These are phyloP conservation scores for Laburnicola sp. DNA, from an alignment of 2,329 filamentous ascomycete species.

Conservation along the genomic window DNA sequence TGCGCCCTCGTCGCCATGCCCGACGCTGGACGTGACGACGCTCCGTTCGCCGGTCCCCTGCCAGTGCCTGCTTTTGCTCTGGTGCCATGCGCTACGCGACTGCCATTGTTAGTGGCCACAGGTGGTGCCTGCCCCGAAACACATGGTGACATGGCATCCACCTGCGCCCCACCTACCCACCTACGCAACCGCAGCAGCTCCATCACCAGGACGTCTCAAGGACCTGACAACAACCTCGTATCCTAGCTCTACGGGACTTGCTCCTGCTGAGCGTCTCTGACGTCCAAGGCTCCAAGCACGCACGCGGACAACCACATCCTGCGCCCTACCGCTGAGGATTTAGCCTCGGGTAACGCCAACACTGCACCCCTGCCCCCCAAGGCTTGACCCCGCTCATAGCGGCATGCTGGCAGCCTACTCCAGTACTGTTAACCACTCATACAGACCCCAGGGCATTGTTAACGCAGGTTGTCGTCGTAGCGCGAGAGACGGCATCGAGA, in stretches of 20 bases:
- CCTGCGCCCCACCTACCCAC: background rate
- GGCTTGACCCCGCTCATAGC: no score
- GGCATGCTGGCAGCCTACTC: no score
- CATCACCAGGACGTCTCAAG: background rate
- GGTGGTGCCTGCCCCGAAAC: no score
- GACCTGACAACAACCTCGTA: background rate
- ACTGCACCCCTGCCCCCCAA: no score
- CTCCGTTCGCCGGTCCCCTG: background rate
- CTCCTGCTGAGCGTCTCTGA: background rate
- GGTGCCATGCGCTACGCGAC: slow-evolving; percentile 1
- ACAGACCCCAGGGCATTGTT: no score
- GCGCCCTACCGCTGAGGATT: slow-evolving; percentile 2
- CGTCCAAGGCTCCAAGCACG: background rate
- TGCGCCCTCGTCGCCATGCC: background rate
- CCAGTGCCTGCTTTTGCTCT: background rate
- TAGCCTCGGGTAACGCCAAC: slow-evolving; percentile 1
- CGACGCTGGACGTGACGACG: background rate
- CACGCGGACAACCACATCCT: slow-evolving; percentile 1
- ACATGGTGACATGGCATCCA: background rate
- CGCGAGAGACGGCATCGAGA: no score
- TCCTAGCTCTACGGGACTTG: background rate
- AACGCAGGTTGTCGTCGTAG: no score
- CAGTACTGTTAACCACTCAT: no score
- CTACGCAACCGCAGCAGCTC: no score
- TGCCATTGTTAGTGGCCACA: slow-evolving; percentile 1